phyloP scores from a whole-genome alignment of 2,329 filamentous ascomycete species.

The Penicillium sp. region DNA sequence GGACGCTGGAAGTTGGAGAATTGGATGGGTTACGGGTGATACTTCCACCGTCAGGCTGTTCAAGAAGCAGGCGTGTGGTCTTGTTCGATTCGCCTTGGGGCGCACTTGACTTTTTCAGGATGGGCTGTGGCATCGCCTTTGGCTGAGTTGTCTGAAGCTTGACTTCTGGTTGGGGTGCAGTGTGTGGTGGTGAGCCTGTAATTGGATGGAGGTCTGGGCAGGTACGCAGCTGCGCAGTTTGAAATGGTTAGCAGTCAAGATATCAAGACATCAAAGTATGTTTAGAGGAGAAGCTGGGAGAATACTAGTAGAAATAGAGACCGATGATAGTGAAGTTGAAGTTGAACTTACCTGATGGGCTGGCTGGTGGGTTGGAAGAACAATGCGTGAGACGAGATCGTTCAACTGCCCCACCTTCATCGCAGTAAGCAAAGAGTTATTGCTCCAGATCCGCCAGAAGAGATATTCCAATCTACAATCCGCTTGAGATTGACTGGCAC shows the following conservation, averaged over 20 bases:
- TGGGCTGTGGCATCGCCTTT: slow-evolving; percentile 35
- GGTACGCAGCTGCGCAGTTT: not conserved
- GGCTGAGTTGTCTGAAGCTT: not conserved
- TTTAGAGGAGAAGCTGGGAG: not conserved
- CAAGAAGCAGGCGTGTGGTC: slow-evolving; percentile 37
- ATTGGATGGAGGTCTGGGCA: not conserved
- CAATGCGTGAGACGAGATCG: slow-evolving; percentile 50
- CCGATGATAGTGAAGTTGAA: not conserved
- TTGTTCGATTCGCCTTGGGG: slow-evolving; percentile 33
- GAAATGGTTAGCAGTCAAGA: not conserved
- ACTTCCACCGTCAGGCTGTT: slow-evolving; percentile 27
- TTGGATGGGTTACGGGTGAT: slow-evolving; percentile 33
- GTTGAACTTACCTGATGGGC: not conserved
- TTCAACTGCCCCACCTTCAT: slow-evolving; percentile 48
- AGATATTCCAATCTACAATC: slow-evolving; percentile 55
- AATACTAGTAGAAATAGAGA: not conserved
- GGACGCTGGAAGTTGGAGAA: slow-evolving; percentile 24
- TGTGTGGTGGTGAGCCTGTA: not conserved
- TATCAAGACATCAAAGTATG: too few relatives aligned
- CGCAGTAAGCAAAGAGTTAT: slow-evolving; percentile 37
- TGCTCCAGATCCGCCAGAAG: slow-evolving; percentile 59
- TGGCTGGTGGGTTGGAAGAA: slow-evolving; percentile 13
- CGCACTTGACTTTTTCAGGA: slow-evolving; percentile 44
- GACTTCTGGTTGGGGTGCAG: not conserved
- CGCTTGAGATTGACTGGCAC: slow-evolving; percentile 44